Percentiles rank a stretch among this genome's conserved stretches.
phyloP scores from a whole-genome alignment of 2,329 filamentous ascomycete species.

The Aspergillus melleus region DNA sequence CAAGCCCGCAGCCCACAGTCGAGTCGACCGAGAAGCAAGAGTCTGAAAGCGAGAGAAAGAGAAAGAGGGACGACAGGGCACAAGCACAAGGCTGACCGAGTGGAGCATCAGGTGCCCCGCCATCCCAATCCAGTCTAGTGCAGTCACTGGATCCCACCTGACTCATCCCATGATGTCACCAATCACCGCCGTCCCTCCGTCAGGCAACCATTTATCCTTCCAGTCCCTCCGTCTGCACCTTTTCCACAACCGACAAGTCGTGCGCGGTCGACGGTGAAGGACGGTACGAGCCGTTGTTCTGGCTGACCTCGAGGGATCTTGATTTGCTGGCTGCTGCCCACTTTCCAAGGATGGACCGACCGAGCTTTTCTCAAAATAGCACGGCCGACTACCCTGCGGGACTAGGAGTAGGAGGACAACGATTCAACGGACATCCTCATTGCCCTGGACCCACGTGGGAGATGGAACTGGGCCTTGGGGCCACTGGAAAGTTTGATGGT shows the following conservation, averaged over 20 bases:
- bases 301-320: not conserved
- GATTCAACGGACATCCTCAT: not conserved
- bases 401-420: not conserved
- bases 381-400: not conserved
- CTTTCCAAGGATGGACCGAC: not conserved
- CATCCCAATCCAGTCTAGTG: not conserved
- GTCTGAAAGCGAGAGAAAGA: not conserved
- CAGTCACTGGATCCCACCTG: slow-evolving; percentile 11
- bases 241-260: no score
- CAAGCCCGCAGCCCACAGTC: no score
- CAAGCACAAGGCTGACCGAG: slow-evolving; percentile 6
- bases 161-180: slow-evolving; percentile 5
- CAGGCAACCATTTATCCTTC: slow-evolving; percentile 12
- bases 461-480: not conserved
- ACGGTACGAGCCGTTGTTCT: not conserved
- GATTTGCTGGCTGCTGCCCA: not conserved
- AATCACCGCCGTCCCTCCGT: slow-evolving; percentile 8
- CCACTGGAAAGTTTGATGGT: not conserved
- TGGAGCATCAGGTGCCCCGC: slow-evolving; percentile 5
- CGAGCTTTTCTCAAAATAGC: not conserved
- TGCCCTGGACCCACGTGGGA: not conserved
- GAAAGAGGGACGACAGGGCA: not conserved
- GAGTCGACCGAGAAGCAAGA: not conserved
- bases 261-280: not conserved
- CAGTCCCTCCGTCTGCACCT: no score